phyloP scores from a whole-genome alignment of 1,139 yeast genomes.

The Pichia sp. region DNA sequence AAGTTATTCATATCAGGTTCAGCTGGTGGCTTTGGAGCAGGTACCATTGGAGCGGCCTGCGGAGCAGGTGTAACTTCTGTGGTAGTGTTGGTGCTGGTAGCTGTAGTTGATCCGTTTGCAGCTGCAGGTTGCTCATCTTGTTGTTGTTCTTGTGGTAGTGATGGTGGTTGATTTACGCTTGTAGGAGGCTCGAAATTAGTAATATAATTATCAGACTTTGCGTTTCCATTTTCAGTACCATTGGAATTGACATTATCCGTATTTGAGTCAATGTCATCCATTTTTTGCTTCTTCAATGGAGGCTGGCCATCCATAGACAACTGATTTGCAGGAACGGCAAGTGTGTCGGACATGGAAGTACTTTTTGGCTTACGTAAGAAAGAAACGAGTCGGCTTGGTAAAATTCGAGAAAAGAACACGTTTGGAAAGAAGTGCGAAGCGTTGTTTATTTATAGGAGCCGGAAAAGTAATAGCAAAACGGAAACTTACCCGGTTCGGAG shows the following conservation, averaged over 20 bases:
- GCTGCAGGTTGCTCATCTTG: neutral
- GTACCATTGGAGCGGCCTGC: slow-evolving; percentile 31
- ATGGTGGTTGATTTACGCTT: neutral
- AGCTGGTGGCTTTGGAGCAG: slow-evolving; percentile 66
- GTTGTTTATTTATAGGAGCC: neutral
- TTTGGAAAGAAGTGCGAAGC: neutral
- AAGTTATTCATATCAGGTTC: slow-evolving; percentile 69
- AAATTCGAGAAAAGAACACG: neutral
- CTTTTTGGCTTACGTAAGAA: neutral
- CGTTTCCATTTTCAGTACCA: neutral
- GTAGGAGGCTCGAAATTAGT: neutral
- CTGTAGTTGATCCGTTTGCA: neutral
- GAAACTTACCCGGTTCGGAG: neutral
- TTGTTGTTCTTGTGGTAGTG: no score
- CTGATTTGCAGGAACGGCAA: neutral
- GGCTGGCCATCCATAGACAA: neutral
- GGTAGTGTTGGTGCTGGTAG: neutral
- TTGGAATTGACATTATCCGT: neutral
- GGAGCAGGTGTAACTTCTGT: neutral
- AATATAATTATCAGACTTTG: neutral
- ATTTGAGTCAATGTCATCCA: neutral
- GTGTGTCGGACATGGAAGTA: neutral
- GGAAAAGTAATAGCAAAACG: neutral
- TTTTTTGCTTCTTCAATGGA: slow-evolving; percentile 1
- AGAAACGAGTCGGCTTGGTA: neutral